Percentiles rank a stretch among this genome's conserved stretches.
Conservation (phyloP, 73 alveolate genomes). For the Paramecium tetraurelia region DNA sequence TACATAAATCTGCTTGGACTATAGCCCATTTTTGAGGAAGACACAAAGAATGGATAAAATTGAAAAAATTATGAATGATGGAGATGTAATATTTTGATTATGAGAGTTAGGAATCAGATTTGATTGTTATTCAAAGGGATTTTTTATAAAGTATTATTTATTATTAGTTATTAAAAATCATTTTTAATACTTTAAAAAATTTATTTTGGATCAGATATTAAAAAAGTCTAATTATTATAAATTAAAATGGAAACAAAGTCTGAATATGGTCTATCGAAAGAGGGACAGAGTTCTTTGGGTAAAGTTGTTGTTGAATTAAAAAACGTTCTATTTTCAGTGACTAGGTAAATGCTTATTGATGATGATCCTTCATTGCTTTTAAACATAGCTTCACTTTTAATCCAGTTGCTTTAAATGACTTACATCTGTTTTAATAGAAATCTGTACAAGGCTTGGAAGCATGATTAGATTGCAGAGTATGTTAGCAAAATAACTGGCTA, state of each 20-base stretch:
- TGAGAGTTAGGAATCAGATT: not conserved
- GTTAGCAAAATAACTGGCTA: not conserved
- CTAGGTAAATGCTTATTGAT: not conserved
- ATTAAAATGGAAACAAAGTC: not conserved
- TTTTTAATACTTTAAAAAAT: not conserved
- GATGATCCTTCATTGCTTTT: constrained; percentile 2
- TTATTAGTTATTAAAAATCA: not conserved
- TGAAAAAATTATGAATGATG: not conserved
- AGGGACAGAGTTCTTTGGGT: not conserved
- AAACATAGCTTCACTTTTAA: not conserved
- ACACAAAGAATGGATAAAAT: no score
- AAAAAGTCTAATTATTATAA: not conserved
- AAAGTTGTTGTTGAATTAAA: constrained; percentile 15
- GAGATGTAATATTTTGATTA: not conserved
- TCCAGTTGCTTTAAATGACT: not conserved
- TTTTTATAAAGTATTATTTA: not conserved
- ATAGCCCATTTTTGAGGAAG: no score
- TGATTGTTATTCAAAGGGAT: not conserved
- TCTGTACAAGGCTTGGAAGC: constrained; percentile 3
- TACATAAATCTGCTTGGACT: not conserved
- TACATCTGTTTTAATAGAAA: constrained; percentile 14
- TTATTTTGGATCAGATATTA: not conserved
- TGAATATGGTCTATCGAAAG: not conserved
- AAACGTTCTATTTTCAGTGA: not conserved
- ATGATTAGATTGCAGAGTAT: not conserved